Percentiles rank a stretch among this genome's conserved stretches.
Conservation (phyloP, 164 flowering plant species). For the Platanus orientalis region DNA sequence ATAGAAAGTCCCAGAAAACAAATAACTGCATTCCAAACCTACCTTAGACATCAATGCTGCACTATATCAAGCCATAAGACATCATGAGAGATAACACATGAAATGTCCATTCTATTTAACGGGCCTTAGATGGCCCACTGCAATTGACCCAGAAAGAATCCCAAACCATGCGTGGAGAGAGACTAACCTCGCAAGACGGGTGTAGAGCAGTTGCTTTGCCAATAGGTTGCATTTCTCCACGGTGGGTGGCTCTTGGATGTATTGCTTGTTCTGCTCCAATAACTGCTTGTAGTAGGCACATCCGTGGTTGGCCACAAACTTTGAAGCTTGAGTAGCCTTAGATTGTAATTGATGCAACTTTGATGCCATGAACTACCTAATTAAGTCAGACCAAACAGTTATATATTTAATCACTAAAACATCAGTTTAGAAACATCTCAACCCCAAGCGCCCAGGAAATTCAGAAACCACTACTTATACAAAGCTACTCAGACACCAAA, state of each 20-base stretch:
- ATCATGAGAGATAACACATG: neutral
- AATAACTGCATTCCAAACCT: neutral
- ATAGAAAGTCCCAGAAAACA: too few species aligned
- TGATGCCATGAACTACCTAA: slow-evolving; percentile 42
- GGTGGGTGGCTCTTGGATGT: slow-evolving; percentile 50
- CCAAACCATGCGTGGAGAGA: neutral
- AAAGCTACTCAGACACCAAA: neutral
- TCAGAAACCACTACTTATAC: neutral
- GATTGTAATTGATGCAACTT: slow-evolving; percentile 43
- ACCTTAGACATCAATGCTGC: neutral
- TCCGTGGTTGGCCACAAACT: slow-evolving; percentile 42
- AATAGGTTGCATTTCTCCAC: slow-evolving; percentile 45
- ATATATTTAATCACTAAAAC: neutral
- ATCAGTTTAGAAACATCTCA: too few species aligned
- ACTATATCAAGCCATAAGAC: neutral
- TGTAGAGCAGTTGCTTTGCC: slow-evolving; percentile 52
- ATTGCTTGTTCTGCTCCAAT: slow-evolving; percentile 59
- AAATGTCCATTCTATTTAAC: too few species aligned
- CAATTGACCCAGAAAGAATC: neutral
- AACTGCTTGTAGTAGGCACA: slow-evolving; percentile 43
- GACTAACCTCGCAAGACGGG: slow-evolving; percentile 62
- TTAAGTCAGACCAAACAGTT: slow-evolving; percentile 6
- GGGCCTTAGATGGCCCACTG: too few species aligned
- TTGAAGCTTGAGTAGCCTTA: slow-evolving; percentile 41
- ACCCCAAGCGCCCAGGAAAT: too few species aligned